These are phyloP conservation scores for Epichloe hybrida DNA, from an alignment of 2,329 filamentous ascomycete genomes.

Conservation along the genomic window DNA sequence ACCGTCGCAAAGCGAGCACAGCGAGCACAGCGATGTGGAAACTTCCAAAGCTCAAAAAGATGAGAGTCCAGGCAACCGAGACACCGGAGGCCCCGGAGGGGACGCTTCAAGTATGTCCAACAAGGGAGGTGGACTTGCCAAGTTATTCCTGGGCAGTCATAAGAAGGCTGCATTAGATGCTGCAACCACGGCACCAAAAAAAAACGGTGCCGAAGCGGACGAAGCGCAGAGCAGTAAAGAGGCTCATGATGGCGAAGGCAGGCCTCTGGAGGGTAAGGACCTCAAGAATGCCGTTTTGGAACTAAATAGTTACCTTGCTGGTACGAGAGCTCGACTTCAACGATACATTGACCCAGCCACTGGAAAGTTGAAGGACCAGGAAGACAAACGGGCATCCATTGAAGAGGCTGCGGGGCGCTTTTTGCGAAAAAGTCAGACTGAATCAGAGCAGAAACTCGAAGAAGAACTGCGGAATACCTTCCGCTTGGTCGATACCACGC, in stretches of 20 bases:
- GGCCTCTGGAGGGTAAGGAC: constrained; percentile 62
- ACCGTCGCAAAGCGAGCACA: constrained; percentile 27
- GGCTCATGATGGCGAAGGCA: constrained; percentile 28
- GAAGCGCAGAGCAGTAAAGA: constrained; percentile 42
- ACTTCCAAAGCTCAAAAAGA: constrained; percentile 16
- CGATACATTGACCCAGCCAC: constrained; percentile 48
- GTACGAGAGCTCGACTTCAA: constrained; percentile 58
- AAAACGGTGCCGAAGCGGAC: constrained; percentile 37
- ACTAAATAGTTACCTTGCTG: constrained; percentile 76
- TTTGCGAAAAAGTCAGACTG: constrained; percentile 32
- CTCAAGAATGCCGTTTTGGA: constrained; percentile 69
- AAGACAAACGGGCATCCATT: constrained; percentile 27
- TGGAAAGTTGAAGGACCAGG: constrained; percentile 43
- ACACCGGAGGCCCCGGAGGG: constrained; percentile 6
- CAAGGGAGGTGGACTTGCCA: constrained; percentile 35
- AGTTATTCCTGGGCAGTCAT: constrained; percentile 35
- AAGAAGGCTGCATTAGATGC: constrained; percentile 37
- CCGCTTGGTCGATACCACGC: constrained; percentile 77
- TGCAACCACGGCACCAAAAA: constrained; percentile 46
- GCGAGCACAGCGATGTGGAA: constrained; percentile 30
- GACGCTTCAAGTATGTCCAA: constrained; percentile 22
- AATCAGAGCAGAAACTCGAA: constrained; percentile 49
- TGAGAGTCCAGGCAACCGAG: constrained; percentile 14
- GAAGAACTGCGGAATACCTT: constrained; percentile 63
- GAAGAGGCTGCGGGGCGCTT: constrained; percentile 43